A percentile compares a stretch with the other conserved stretches of the same genome.
Evolutionary conservation across 805 yeast genomes (phyloP).

Genomic region (Metschnikowia matae): DNA sequence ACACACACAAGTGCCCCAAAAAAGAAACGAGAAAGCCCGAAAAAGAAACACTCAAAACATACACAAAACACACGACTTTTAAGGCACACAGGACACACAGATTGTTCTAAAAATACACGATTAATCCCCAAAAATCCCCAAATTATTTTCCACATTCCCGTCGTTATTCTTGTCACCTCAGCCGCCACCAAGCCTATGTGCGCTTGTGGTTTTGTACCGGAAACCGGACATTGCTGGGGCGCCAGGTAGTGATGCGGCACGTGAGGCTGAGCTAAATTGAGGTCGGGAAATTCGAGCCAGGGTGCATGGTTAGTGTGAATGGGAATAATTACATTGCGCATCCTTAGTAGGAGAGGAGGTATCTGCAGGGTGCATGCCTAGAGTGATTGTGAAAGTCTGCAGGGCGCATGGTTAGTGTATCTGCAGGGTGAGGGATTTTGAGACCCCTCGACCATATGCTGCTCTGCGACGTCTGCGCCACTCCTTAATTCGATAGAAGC

Average conservation of each 20-base stretch:
- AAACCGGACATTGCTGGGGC: background rate
- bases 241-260: background rate
- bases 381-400: background rate
- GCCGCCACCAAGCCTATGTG: too few relatives aligned
- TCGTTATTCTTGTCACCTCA: too few relatives aligned
- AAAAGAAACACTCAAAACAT: too few relatives aligned
- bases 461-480: background rate
- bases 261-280: background rate
- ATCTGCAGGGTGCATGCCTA: background rate
- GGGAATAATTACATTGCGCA: background rate
- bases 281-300: background rate
- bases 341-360: background rate
- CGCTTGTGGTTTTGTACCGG: background rate
- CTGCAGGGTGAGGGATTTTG: slow-evolving; percentile 1
- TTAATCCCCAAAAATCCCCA: too few relatives aligned
- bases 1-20: too few relatives aligned
- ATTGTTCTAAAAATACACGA: too few relatives aligned
- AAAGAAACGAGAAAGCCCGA: too few relatives aligned
- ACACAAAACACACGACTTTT: too few relatives aligned
- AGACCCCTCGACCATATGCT: background rate
- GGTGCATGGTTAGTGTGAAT: background rate
- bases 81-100: too few relatives aligned
- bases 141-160: too few relatives aligned
- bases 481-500: background rate
- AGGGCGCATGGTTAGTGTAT: background rate